phyloP scores from a whole-genome alignment of 2,329 filamentous ascomycete genomes.

The Aspergillus versicolor region DNA sequence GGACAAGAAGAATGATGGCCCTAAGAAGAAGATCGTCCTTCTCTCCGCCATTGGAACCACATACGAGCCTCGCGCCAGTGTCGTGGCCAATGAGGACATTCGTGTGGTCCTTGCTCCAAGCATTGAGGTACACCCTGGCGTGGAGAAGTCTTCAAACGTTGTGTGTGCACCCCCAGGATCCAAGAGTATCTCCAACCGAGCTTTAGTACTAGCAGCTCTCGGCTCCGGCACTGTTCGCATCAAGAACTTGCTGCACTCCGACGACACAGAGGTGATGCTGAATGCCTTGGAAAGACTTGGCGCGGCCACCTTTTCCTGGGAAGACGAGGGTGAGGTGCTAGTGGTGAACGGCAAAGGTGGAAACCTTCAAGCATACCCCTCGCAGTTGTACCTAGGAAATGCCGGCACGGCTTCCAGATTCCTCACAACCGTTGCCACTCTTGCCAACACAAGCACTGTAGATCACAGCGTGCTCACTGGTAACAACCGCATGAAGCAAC shows the following conservation, averaged over 20 bases:
- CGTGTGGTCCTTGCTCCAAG: conserved; percentile 78
- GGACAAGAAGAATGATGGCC: conserved; percentile 97
- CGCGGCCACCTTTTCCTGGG: conserved; percentile 88
- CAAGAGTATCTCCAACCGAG: conserved; percentile 96
- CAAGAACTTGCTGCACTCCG: conserved; percentile 90
- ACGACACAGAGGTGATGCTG: conserved; percentile 96
- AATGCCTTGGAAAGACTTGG: conserved; percentile 82
- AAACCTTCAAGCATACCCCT: conserved; percentile 69
- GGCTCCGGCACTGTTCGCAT: conserved; percentile 83
- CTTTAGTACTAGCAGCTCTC: conserved; percentile 88
- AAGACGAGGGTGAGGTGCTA: conserved; percentile 87
- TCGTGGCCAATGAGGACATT: conserved; percentile 84
- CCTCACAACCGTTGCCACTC: conserved; percentile 83
- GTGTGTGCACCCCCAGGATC: conserved; percentile 88
- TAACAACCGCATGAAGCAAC: conserved; percentile 92
- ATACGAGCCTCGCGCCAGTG: conserved; percentile 80
- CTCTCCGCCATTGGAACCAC: conserved; percentile 87
- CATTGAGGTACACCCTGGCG: conserved; percentile 69
- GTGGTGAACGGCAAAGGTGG: conserved; percentile 91
- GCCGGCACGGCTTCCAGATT: conserved; percentile 95
- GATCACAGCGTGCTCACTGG: conserved; percentile 81
- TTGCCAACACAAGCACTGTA: conserved; percentile 66
- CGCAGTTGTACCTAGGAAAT: conserved; percentile 89
- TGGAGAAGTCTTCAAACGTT: conserved; percentile 64
- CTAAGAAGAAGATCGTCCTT: conserved; percentile 93